These are phyloP conservation scores for Calonectria crousiana DNA, from an alignment of 2,329 filamentous ascomycete genomes.

Conservation along the genomic window DNA sequence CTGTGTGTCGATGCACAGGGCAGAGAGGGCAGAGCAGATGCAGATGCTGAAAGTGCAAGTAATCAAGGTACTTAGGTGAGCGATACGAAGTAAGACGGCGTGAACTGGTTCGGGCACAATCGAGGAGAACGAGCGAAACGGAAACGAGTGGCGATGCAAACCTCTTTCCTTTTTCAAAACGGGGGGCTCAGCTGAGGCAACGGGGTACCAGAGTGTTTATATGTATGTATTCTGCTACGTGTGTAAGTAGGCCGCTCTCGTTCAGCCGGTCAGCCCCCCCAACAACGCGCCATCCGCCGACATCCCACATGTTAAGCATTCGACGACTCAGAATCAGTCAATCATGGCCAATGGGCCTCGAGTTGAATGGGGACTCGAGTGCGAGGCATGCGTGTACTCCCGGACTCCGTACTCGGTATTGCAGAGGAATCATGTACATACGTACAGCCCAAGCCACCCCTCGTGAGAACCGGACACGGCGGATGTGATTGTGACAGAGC, in stretches of 20 bases:
- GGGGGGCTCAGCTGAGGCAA: not conserved
- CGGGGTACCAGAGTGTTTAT: constrained; percentile 21
- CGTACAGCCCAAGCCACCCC: not conserved
- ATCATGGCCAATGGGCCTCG: constrained; percentile 7
- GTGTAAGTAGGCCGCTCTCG: constrained; percentile 1
- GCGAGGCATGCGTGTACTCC: constrained; percentile 9
- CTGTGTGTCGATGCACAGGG: not conserved
- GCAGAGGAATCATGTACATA: not conserved
- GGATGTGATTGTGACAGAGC: constrained; percentile 1
- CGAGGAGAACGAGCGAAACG: constrained; percentile 18
- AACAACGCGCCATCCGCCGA: not conserved
- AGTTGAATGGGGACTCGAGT: constrained; percentile 2
- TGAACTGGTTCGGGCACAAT: constrained; percentile 1
- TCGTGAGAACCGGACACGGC: not conserved
- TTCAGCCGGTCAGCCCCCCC: constrained; percentile 7
- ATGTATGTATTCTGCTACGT: constrained; percentile 20
- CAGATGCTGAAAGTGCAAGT: not conserved
- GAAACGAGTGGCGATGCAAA: constrained; percentile 20
- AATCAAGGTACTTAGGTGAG: constrained; percentile 11
- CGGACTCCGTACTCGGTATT: not conserved
- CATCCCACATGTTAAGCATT: constrained; percentile 12
- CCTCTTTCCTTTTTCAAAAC: not conserved
- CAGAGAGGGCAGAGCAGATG: not conserved
- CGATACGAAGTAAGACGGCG: not conserved
- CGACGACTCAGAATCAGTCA: constrained; percentile 4